Evolutionary conservation across 2,329 filamentous ascomycete genomes (phyloP).

Genomic region (Paracamarosporium sp.): DNA sequence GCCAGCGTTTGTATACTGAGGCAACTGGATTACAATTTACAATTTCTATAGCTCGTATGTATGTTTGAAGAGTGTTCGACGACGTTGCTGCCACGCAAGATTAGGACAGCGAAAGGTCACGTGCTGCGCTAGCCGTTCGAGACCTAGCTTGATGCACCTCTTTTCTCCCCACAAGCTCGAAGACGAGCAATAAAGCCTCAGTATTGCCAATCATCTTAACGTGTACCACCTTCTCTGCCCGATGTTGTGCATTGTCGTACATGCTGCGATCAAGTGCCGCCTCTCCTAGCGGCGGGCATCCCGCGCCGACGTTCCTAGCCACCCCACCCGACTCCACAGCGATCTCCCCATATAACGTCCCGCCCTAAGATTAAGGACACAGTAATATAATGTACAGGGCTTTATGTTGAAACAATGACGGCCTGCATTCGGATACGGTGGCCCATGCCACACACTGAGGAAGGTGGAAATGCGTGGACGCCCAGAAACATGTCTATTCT

Average conservation of each 20-base stretch:
- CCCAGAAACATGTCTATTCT: neutral
- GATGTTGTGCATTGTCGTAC: neutral
- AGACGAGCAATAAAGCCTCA: too few species aligned
- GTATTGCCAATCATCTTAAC: too few species aligned
- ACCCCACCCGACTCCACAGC: neutral
- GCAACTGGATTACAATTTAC: too few species aligned
- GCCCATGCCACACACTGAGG: neutral
- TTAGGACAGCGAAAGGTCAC: too few species aligned
- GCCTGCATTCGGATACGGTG: neutral
- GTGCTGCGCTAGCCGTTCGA: too few species aligned
- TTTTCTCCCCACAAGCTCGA: too few species aligned
- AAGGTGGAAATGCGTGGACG: neutral
- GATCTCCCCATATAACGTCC: neutral
- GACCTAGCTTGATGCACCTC: too few species aligned
- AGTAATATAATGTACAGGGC: slow-evolving; percentile 6
- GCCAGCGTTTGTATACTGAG: too few species aligned
- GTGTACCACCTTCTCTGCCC: neutral
- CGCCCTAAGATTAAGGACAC: slow-evolving; percentile 2
- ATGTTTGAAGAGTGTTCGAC: too few species aligned
- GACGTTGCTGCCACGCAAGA: too few species aligned
- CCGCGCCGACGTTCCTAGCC: slow-evolving; percentile 9
- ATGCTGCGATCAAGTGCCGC: neutral
- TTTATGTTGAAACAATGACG: neutral
- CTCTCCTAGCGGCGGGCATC: slow-evolving; percentile 5
- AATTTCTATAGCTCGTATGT: too few species aligned